Base-by-base conservation (phyloP, 176 grass and related monocot species). In the Poa pratensis region DNA sequence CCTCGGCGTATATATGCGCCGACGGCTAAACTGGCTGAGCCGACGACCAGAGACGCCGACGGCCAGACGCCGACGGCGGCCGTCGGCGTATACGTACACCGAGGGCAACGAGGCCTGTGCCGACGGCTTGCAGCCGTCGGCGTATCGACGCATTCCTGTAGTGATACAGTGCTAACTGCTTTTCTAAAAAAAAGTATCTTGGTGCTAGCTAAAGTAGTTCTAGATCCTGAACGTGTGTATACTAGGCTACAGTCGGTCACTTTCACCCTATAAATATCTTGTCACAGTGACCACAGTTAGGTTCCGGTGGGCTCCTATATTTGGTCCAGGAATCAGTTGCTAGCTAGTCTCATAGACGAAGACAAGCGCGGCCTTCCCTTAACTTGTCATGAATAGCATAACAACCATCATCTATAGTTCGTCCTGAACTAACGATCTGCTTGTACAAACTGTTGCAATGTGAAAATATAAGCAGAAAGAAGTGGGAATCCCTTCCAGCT, bases 191-290 rank as follows among this genome's bases (percentile, higher is more conserved):
- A 13, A n/a, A 6, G 53, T 51, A 45, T n/a, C n/a, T n/a, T n/a
- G n/a, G n/a, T n/a, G n/a, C 23, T 28, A 20, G 11, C 16, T 20
- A 28, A 16, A 16, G 48, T n/a, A 30, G 14, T 12, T 24, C 19
- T 65, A 19, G n/a, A 24, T 61, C 11, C 12, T 17, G 23, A 39
- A 63, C 52, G 50, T 46, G 40, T 19, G 19, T 75, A 53, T 13
- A 34, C n/a, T 24, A 60, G 7, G 34, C 54, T 5, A 10, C 0
- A 19, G 37, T 61, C 10, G 13, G 59, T 61, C 87, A 22, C 70
- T 89, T 28, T 85, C 78, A 10, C 32, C 16, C 50, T 68, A 81
- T 80, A 16, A 69, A 70, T 67, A 48, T 61, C n/a, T 49, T 15
- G 39, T 15, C 4, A 39, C 30, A 6, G 62, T 61, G 62, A 63